These are phyloP conservation scores for Eucalyptus coolabah DNA, from an alignment of 345 rosid species.

Conservation along the genomic window DNA sequence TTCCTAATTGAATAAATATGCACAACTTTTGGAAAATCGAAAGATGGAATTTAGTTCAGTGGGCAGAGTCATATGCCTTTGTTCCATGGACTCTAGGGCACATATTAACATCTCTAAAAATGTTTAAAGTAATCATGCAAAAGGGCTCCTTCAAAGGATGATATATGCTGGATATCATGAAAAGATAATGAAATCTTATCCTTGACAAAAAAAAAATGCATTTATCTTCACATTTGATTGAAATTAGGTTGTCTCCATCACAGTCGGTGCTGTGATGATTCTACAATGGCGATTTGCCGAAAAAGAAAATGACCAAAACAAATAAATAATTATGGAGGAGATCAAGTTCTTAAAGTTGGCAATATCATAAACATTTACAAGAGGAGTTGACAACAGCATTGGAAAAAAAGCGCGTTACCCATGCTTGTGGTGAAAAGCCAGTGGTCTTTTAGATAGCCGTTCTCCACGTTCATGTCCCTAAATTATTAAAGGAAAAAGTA, in stretches of 20 bases:
- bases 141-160: neutral
- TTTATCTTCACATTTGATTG: neutral
- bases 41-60: neutral
- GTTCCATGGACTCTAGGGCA: neutral
- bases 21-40: fast-evolving
- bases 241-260: neutral
- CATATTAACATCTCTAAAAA: neutral
- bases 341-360: neutral
- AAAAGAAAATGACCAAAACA: neutral
- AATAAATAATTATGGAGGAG: neutral
- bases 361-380: neutral
- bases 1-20: too few species aligned
- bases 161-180: neutral
- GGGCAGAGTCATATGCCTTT: neutral
- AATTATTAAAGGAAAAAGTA: too few species aligned
- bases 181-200: neutral
- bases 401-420: neutral
- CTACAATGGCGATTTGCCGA: neutral
- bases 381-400: neutral
- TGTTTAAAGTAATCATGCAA: neutral
- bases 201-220: neutral
- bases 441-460: too few species aligned
- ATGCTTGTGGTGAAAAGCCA: too few species aligned
- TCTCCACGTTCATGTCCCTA: too few species aligned
- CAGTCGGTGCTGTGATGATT: neutral